Evolutionary conservation across 805 yeast genomes (phyloP), one percentile per base, ranked within the genome.

Genomic region (Candida sithepensis): DNA sequence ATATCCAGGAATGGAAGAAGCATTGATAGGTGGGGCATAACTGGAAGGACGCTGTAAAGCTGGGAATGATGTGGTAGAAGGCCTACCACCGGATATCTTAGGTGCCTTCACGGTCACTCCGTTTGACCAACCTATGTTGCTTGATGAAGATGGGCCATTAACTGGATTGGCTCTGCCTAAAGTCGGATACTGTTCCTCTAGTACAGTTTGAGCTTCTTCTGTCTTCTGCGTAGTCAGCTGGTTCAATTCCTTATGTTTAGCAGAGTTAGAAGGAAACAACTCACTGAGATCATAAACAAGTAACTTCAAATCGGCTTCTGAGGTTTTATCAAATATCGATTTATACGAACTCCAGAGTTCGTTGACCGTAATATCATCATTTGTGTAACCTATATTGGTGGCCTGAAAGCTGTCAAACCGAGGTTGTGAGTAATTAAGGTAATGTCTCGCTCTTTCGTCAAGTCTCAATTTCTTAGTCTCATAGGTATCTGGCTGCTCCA

Each of bases 391-490:
- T 18, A 67, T 67, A 57, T 84, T 85, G 13, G 78, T 50, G 1
- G 66, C 63, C 22, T 66, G 60, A 62, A 88, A 89, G 44, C 68
- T 59, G 8, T 70, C 69, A 52, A 82, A 71, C 8, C 70, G 70
- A 6, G 66, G 63, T 12, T 64, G 63, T 24, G 82, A 73, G 54
- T 84, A 81, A 44, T 79, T 73, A 44, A 87, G 66, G 61, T 88
- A 87, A 63, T 86, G 90, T 61, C 84, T 82, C 1, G 96, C 96
- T 59, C 96, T 73, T 62, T 88, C 96, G 52, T 86, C 92, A 24
- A 89, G 72, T 55, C 96, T 75, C 60, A 74, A 67, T 51, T 70
- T 75, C 55, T 80, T 85, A 38, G 73, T 66, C 28, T 75, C 79
- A 10, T 66, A 63, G 1, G 79, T 65, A 46, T 75, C 79, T 9